Percentiles rank a stretch among this genome's conserved stretches.
phyloP scores from a whole-genome alignment of 352 stramenopile species.

The Pythium oligandrum region DNA sequence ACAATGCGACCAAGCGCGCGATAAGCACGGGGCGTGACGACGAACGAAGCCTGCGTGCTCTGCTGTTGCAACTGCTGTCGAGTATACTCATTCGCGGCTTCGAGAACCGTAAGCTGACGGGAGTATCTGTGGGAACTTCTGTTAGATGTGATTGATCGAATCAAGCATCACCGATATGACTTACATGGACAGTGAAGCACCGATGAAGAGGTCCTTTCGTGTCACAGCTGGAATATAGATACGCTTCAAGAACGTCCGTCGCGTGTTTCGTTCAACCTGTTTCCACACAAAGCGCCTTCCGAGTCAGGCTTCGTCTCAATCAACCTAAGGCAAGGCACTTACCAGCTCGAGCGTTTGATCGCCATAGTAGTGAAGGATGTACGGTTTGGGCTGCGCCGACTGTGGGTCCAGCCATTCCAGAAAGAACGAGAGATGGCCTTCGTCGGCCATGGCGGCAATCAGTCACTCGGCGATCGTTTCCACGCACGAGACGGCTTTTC shows the following conservation, averaged over 20 bases:
- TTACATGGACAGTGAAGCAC: constrained; percentile 65
- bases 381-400: constrained; percentile 58
- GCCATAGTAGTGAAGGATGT: constrained; percentile 69
- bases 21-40: constrained; percentile 51
- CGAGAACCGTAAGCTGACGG: constrained; percentile 60
- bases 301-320: background rate
- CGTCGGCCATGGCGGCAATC: constrained; percentile 31
- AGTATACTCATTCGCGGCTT: constrained; percentile 66
- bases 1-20: constrained; percentile 42
- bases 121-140: constrained; percentile 42
- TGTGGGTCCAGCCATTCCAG: constrained; percentile 78
- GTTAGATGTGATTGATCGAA: too few species aligned
- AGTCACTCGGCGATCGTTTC: too few species aligned
- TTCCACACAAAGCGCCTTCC: background rate
- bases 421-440: constrained; percentile 67
- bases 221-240: constrained; percentile 69
- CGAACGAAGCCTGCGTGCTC: constrained; percentile 32
- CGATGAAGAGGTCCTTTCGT: constrained; percentile 60
- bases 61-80: constrained; percentile 26
- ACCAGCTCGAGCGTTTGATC: constrained; percentile 75
- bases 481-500: too few species aligned
- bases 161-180: background rate
- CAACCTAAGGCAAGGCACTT: background rate
- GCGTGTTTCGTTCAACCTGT: constrained; percentile 57
- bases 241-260: constrained; percentile 70